Evolutionary conservation across 2,329 filamentous ascomycete genomes (phyloP), one percentile per base, ranked within the genome.

Genomic region (Curvularia spicifera): DNA sequence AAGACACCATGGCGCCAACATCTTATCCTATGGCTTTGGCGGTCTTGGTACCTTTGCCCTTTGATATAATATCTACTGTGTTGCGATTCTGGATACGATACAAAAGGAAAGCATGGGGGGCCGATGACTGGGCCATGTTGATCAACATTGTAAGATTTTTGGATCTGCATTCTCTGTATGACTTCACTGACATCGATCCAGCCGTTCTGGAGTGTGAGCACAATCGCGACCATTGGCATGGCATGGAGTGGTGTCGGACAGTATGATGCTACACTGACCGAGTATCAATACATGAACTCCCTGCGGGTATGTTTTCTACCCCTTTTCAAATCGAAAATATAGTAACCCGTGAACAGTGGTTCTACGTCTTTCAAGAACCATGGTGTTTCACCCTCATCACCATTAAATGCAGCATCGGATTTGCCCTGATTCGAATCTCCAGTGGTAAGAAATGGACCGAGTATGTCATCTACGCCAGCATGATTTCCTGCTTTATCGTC

Each of bases 41-140:
- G 6, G 55, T 53, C 22, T 40, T 57, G 15, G 22, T 57, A 4
- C 50, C 55, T 0, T 24, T 57, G 12, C 55, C 55, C 1, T 49
- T 57, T 18, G 55, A 49, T 5, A 54, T 57, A 2, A 40, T 54
- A 10, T 57, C 55, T 7, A 57, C 55, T 18, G 8, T 57, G 4
- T 18, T 57, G 18, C 44, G 55, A 1, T 57, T 57, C 31, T 57
- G 55, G 55, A 57, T 57, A 22, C 55, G 50, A 15, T 15, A 40
- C 12, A 57, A 54, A 15, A 57, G 51, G 31, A 54, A 54, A 12
- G 51, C 55, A 9, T 57, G 50, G 55, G 55, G 55, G 12, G 13
- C 55, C 8, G 55, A 57, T 13, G 55, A 57, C 31, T 57, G 55
- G 55, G 55, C 55, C 10, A 57, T 57, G 55, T 26, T 57, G 37